phyloP scores from a whole-genome alignment of 164 flowering plant species.

The Magnolia changhungtana region DNA sequence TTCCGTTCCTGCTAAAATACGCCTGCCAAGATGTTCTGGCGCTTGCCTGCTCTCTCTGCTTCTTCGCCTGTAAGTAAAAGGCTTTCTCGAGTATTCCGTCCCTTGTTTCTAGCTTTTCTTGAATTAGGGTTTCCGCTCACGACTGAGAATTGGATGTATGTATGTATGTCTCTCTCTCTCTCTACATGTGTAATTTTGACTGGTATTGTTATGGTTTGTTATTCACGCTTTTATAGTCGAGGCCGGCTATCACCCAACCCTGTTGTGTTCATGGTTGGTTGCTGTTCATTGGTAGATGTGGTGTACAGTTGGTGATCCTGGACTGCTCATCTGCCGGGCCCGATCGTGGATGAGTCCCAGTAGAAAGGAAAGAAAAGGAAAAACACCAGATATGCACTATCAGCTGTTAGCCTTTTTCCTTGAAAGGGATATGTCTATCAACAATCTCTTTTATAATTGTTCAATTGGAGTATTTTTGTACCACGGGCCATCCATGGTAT shows the following conservation, averaged over 20 bases:
- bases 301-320: not conserved
- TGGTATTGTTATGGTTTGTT: too few relatives aligned
- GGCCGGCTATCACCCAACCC: too few relatives aligned
- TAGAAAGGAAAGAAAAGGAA: not conserved
- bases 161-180: too few relatives aligned
- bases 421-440: not conserved
- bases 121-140: not conserved
- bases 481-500: not conserved
- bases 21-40: slow-evolving; percentile 74
- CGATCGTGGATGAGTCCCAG: not conserved
- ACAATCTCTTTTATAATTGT: not conserved
- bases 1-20: not conserved
- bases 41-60: slow-evolving; percentile 72
- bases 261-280: too few relatives aligned
- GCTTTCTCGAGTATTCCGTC: not conserved
- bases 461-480: not conserved
- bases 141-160: not conserved
- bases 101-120: not conserved
- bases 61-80: slow-evolving; percentile 72
- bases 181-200: too few relatives aligned
- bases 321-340: not conserved
- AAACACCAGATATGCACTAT: not conserved
- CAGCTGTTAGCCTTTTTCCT: not conserved
- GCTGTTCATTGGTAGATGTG: not conserved
- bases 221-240: too few relatives aligned